A percentile compares a stretch with the other conserved stretches of the same genome.
These are phyloP conservation scores for Apophysomyces trapeziformis DNA, from an alignment of 371 early-diverging fungal species.

Conservation along the genomic window DNA sequence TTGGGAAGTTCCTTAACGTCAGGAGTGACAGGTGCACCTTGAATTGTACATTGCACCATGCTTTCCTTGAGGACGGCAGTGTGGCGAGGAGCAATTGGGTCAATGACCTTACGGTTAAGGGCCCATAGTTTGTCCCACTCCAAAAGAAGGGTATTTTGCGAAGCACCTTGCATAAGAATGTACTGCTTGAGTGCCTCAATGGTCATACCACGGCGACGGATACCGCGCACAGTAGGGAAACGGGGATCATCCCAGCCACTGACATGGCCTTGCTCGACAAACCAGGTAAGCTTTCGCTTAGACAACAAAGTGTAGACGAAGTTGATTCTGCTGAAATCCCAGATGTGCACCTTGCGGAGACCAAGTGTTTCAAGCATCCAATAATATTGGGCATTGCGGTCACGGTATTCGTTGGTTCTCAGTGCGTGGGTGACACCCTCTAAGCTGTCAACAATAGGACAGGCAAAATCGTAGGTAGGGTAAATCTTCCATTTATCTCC, in stretches of 20 bases:
- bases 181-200: slow-evolving; percentile 98
- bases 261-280: slow-evolving; percentile 92
- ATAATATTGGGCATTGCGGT: slow-evolving; percentile 98
- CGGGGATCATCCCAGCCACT: slow-evolving; percentile 99
- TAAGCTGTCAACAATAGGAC: slow-evolving; percentile 97
- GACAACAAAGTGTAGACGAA: slow-evolving; percentile 99
- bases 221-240: slow-evolving; percentile 97
- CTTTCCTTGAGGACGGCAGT: slow-evolving; percentile 78
- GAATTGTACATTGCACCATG: slow-evolving; percentile 71
- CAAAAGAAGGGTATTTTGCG: slow-evolving; percentile 90
- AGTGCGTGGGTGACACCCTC: slow-evolving; percentile 99
- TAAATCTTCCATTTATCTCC: slow-evolving; percentile 95
- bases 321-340: slow-evolving; percentile 97
- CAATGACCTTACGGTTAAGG: slow-evolving; percentile 97
- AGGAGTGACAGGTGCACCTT: slow-evolving; percentile 58
- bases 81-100: slow-evolving; percentile 94
- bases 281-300: slow-evolving; percentile 99
- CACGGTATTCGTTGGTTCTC: slow-evolving; percentile 99
- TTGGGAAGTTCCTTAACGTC: slow-evolving; percentile 75
- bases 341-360: slow-evolving; percentile 88
- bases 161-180: slow-evolving; percentile 99
- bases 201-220: slow-evolving; percentile 98
- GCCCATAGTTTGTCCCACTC: slow-evolving; percentile 99
- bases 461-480: slow-evolving; percentile 99
- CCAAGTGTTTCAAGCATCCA: slow-evolving; percentile 97